Evolutionary conservation across 1,139 yeast genomes (phyloP).

Genomic region (Magnusiomyces sp.): DNA sequence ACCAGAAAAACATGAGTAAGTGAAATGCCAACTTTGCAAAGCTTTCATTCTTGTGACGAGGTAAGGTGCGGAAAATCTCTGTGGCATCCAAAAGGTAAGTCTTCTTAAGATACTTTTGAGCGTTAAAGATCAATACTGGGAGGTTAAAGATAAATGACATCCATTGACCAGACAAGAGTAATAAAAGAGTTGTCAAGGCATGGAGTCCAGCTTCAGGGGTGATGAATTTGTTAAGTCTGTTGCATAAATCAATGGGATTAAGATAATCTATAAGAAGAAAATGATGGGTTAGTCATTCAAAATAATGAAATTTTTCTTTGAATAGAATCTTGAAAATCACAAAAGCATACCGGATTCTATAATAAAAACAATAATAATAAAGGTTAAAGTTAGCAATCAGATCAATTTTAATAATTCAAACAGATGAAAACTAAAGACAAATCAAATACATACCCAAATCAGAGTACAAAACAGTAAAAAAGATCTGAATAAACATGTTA

Average conservation of each 20-base stretch:
- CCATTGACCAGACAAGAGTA: conserved; percentile 82
- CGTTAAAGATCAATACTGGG: conserved; percentile 73
- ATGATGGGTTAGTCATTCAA: too few species aligned
- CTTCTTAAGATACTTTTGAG: conserved; percentile 57
- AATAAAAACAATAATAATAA: background rate
- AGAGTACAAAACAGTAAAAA: conserved; percentile 79
- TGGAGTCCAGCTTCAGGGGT: conserved; percentile 80
- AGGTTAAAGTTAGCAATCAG: background rate
- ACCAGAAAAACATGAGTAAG: conserved; percentile 79
- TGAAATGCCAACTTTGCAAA: conserved; percentile 82
- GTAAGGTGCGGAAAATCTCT: conserved; percentile 84
- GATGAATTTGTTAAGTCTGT: conserved; percentile 68
- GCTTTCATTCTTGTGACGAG: conserved; percentile 80
- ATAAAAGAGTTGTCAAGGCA: conserved; percentile 54
- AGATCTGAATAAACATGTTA: conserved; percentile 78
- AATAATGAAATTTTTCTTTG: too few species aligned
- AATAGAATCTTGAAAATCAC: too few species aligned
- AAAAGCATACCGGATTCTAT: conserved; percentile 19
- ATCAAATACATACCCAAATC: conserved; percentile 59
- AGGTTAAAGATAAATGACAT: conserved; percentile 69
- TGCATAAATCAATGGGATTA: conserved; percentile 89
- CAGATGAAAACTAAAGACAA: background rate
- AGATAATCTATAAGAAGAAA: conserved; percentile 39
- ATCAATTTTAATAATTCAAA: background rate
- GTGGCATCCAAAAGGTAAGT: conserved; percentile 85